Base-by-base conservation (phyloP, 495 filamentous ascomycete species). In the Lepidopterella palustris region DNA sequence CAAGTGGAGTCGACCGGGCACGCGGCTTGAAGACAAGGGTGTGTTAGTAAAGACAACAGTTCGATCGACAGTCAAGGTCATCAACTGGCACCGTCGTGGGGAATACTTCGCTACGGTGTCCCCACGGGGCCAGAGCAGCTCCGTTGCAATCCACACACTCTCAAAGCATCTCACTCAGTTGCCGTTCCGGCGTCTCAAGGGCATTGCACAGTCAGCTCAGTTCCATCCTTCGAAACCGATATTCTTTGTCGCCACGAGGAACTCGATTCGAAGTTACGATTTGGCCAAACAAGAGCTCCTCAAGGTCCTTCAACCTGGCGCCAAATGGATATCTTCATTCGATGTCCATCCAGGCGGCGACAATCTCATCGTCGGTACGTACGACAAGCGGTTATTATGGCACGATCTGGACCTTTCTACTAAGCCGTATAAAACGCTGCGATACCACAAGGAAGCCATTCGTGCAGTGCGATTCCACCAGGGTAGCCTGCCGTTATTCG, bases 61-160 rank as follows among this genome's bases (percentile, higher is more conserved):
- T n/a, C 82, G 87, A 53, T 86, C 87, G 47, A 80, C 86, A 5
- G 79, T 93, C 64, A 97, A 96, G 76, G 85, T 88, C n/a, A 85
- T 98, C 66, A 84, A 83, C 65, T 97, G 90, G 90, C 93, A 98
- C 75, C 84, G 93, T 58, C 84, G 88, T 61, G 93, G 93, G 64
- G 91, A 97, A 71, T 96, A 96, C 78, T 87, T 98, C 71, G 82
- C 90, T 61, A 97, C 91, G 5, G 89, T 96, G 45, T 95, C 90
- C 50, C 91, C 93, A 53, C 70, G 78, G 60, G 79, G 88, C 61
- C 78, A 92, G 74, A 76, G 85, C 72, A 75, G 84, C 77, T 89
- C 95, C n/a, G 88, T 98, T 48, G 84, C 90, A 27, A 96, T 98
- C 69, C 93, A 98, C 78, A 95, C 92, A 0, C 77, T 98, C 62